Percentiles rank a stretch among this genome's conserved stretches.
These are phyloP conservation scores for Oryza officinalis DNA, from an alignment of 176 grass and related monocot species.

Conservation along the genomic window DNA sequence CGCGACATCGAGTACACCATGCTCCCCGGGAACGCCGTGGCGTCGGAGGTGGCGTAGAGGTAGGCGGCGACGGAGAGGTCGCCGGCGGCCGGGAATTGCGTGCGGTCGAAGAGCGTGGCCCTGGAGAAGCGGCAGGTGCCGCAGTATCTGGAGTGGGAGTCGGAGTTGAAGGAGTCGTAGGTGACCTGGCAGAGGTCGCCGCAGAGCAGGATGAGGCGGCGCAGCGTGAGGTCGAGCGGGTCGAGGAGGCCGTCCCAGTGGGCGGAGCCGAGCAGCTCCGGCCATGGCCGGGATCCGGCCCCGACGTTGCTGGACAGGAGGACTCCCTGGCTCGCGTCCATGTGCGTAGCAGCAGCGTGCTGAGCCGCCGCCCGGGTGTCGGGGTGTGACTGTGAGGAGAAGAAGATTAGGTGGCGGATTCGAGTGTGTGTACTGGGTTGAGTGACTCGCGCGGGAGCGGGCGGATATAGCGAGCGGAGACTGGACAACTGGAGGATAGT, in stretches of 20 bases:
- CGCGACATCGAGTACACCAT: conserved; percentile 61
- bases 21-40: conserved; percentile 38
- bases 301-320: conserved; percentile 40
- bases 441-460: too few relatives aligned
- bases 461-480: too few relatives aligned
- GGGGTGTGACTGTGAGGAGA: not conserved
- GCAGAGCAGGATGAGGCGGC: conserved; percentile 71
- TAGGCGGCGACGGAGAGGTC: conserved; percentile 56
- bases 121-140: conserved; percentile 82
- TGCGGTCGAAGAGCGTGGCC: conserved; percentile 55
- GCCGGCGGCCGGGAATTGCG: conserved; percentile 50
- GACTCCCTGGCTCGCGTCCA: conserved; percentile 64
- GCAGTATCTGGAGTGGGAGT: conserved; percentile 61
- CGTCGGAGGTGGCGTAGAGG: conserved; percentile 68
- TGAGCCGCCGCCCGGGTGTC: too few relatives aligned
- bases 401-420: conserved; percentile 36
- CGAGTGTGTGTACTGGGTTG: too few relatives aligned
- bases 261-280: conserved; percentile 67
- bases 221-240: conserved; percentile 74
- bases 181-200: conserved; percentile 91
- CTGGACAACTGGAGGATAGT: too few relatives aligned
- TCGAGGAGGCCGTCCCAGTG: conserved; percentile 80
- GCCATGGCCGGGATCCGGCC: conserved; percentile 36
- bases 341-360: not conserved
- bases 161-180: conserved; percentile 88